Evolutionary conservation across 2,329 filamentous ascomycete genomes (phyloP).

Genomic region (Phialemoniopsis sp.): DNA sequence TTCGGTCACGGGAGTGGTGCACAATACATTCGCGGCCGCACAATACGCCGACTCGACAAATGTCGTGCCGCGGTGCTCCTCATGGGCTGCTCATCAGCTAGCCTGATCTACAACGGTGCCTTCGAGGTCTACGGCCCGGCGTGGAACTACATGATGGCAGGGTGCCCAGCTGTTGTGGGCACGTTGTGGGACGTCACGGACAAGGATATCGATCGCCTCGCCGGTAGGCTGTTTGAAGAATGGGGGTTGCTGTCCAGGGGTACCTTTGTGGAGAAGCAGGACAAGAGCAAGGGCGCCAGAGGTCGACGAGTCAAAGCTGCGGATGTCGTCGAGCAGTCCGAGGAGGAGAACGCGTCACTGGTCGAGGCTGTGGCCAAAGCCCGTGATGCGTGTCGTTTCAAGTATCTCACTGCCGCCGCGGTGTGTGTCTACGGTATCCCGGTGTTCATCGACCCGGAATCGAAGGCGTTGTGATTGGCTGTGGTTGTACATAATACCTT

Average conservation of each 20-base stretch:
- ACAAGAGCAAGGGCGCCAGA: conserved; percentile 11
- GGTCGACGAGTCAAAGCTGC: conserved; percentile 11
- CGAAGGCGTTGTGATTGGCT: too few relatives aligned
- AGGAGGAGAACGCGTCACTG: conserved; percentile 43
- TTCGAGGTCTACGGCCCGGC: conserved; percentile 91
- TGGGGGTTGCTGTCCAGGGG: conserved; percentile 71
- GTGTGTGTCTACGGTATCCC: conserved; percentile 95
- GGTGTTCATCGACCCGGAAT: conserved; percentile 50
- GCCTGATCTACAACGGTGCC: conserved; percentile 73
- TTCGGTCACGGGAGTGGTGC: conserved; percentile 95
- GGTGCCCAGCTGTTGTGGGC: conserved; percentile 80
- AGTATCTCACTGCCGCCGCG: conserved; percentile 89
- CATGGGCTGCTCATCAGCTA: conserved; percentile 90
- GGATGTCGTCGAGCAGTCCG: conserved; percentile 7
- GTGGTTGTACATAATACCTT: too few relatives aligned
- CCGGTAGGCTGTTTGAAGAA: conserved; percentile 70
- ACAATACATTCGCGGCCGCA: conserved; percentile 86
- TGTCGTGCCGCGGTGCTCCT: conserved; percentile 78
- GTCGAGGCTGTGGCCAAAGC: conserved; percentile 79
- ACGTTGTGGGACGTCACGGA: conserved; percentile 98
- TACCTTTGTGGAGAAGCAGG: conserved; percentile 30
- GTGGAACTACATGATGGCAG: conserved; percentile 87
- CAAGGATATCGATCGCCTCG: conserved; percentile 92
- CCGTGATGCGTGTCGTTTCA: conserved; percentile 75
- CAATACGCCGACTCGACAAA: conserved; percentile 69